Evolutionary conservation across 129 eudicot genomes (phyloP), one percentile per base, ranked within the genome.

Genomic region (Saussurea involucrata): DNA sequence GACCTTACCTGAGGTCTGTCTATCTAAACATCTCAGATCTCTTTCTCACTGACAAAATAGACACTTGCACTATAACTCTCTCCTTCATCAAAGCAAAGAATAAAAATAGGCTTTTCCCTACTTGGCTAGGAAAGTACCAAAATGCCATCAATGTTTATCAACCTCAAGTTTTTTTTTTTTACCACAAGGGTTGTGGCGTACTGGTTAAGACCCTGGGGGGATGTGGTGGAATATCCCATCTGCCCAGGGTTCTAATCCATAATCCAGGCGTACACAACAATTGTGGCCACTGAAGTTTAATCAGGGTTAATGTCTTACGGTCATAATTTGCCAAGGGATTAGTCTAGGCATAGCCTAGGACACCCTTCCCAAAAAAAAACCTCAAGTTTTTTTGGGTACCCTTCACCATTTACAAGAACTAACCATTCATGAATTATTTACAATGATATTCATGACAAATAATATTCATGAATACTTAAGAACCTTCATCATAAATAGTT

Each of bases 21-120:
- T 66, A 73, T 73, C 61, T 70, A 58, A 13, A 71, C 72, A 63
- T 61, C 71, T 78, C 55, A 61, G 53, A 42, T 78, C 46, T 27
- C 71, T 80, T 66, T 36, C 37, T 80, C 32, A 72, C 79, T 66
- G 75, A 80, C 76, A 73, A 34, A 31, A 57, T 69, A 74, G 44
- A 80, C 40, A 74, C 80, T 73, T 67, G 1, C 75, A 65, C 63
- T 63, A 44, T 6, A 61, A 74, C 78, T 63, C 78, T 63, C 78
- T 32, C 64, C 55, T 69, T 78, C 53, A 79, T 79, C 68, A 64
- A 64, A 72, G 22, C 73, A 44, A 64, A 79, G 5, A 72, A 65
- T 63, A 80, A 69, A 58, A 27, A 24, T 29, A 79, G 76, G 76
- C 64, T 40, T 63, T 66, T 78, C 24, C 49, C 68, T 46, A 15